phyloP scores from a whole-genome alignment of 2,329 filamentous ascomycete genomes.

The Pezicula rhizophila region DNA sequence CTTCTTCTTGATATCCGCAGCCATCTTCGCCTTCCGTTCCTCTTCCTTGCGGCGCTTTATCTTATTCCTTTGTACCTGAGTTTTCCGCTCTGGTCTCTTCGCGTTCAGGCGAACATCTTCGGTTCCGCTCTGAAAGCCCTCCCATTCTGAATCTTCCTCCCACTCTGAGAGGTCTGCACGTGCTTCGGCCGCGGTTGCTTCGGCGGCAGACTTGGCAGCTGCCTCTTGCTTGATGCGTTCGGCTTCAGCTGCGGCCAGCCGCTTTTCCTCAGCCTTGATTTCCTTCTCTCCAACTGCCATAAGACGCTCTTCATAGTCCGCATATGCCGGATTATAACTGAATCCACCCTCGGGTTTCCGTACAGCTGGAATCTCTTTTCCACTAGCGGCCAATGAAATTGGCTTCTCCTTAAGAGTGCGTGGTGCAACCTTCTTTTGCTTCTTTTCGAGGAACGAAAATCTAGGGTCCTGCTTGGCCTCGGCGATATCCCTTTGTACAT shows the following conservation, averaged over 20 bases:
- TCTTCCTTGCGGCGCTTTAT: slow-evolving; percentile 84
- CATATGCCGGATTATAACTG: slow-evolving; percentile 88
- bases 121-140: slow-evolving; percentile 76
- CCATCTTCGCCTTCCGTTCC: slow-evolving; percentile 70
- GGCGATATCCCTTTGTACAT: slow-evolving; percentile 39
- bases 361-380: slow-evolving; percentile 74
- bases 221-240: slow-evolving; percentile 64
- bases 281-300: slow-evolving; percentile 71
- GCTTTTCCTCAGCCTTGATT: slow-evolving; percentile 70
- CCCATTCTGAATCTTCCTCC: slow-evolving; percentile 90
- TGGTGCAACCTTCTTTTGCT: slow-evolving; percentile 64
- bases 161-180: slow-evolving; percentile 61
- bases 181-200: slow-evolving; percentile 68
- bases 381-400: slow-evolving; percentile 74
- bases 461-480: slow-evolving; percentile 41
- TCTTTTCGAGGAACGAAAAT: slow-evolving; percentile 62
- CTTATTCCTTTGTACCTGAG: slow-evolving; percentile 78
- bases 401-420: slow-evolving; percentile 70
- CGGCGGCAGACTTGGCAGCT: slow-evolving; percentile 62
- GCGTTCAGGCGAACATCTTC: slow-evolving; percentile 59
- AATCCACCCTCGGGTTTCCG: slow-evolving; percentile 72
- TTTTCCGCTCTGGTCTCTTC: slow-evolving; percentile 81
- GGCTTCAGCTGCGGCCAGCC: slow-evolving; percentile 59
- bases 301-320: slow-evolving; percentile 76
- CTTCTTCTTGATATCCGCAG: slow-evolving; percentile 66